Evolutionary conservation across 208 protist species (phyloP), one percentile per base, ranked within the genome.

Genomic region (Balamuthia mandrillaris): DNA sequence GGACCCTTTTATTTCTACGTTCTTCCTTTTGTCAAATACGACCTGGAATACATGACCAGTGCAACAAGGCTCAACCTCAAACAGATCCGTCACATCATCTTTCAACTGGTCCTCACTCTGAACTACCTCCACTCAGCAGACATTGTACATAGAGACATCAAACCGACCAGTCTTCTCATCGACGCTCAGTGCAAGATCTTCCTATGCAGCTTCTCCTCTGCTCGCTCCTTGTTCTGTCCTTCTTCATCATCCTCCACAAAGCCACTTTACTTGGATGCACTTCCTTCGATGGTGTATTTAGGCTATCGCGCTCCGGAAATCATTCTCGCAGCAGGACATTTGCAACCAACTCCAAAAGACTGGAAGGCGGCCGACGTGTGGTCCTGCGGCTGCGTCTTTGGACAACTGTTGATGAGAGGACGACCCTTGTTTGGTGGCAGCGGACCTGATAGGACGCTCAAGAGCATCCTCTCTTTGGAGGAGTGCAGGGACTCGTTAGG

Each of bases 351-450:
- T 3, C 44, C 49, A 29, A 45, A 77, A 21, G 68, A 77, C 44
- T 77, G 68, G 68, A 77, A 77, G 68, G 68, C 68, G 10, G 68
- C 68, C 37, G 68, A 77, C 44, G 68, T 77, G 9, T 77, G 68
- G 68, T 58, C 44, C 68, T 77, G 68, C 44, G 68, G 68, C 2
- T 77, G 68, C 68, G 56, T 77, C 27, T n/a, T 77, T 10, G 68
- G 44, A 9, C 68, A 77, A 21, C 21, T 77, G 3, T 45, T 77
- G 16, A 58, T 77, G 16, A 77, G 44, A n/a, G 56, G 68, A 45
- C 12, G 29, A 18, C 68, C 68, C 7, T 45, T 77, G 68, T 77
- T 77, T 37, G 44, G 35, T n/a, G 68, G 68, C n/a, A 51, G 24
- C 29, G 44, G 42, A 12, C 65, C 44, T 35, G 68, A 77, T 45